A percentile compares a stretch with the other conserved stretches of the same genome.
Evolutionary conservation across 305 asterid species (phyloP).

Genomic region (Fraxinus velutina): DNA sequence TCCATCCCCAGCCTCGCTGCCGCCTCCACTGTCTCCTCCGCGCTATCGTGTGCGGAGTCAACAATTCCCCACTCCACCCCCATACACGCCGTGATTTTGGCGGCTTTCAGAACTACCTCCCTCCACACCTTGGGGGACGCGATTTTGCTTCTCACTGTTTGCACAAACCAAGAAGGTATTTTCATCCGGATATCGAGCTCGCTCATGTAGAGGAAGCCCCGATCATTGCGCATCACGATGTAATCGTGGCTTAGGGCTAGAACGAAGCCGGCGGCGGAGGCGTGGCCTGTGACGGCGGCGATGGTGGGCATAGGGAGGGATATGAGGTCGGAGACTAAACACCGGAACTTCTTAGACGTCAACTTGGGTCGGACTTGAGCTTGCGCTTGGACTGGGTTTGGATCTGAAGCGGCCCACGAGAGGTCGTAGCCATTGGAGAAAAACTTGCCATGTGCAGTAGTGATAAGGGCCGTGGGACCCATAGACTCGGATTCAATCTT

Average conservation of each 20-base stretch:
- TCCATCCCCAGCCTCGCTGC: constrained; percentile 39
- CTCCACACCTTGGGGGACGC: constrained; percentile 34
- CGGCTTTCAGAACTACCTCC: constrained; percentile 23
- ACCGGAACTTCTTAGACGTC: constrained; percentile 51
- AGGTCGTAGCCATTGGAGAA: constrained; percentile 80
- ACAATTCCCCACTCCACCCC: constrained; percentile 45
- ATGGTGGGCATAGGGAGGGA: constrained; percentile 73
- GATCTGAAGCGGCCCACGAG: constrained; percentile 42
- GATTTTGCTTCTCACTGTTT: constrained; percentile 36
- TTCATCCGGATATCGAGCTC: constrained; percentile 48
- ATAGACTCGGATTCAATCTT: constrained; percentile 31
- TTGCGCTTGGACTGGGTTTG: not conserved
- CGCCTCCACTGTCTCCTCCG: constrained; percentile 35
- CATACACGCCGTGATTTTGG: constrained; percentile 28
- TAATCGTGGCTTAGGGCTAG: constrained; percentile 61
- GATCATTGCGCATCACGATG: constrained; percentile 50
- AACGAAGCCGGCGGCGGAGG: constrained; percentile 51
- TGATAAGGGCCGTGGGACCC: constrained; percentile 51
- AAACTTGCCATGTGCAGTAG: constrained; percentile 65
- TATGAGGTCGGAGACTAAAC: constrained; percentile 52
- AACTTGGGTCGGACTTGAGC: constrained; percentile 13
- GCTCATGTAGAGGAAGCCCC: constrained; percentile 62
- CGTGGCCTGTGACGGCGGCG: constrained; percentile 73
- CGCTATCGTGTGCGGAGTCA: constrained; percentile 33
- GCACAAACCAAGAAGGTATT: constrained; percentile 51